These are phyloP conservation scores for Phytophthora foliorum DNA, from an alignment of 352 stramenopile genomes.

Conservation along the genomic window DNA sequence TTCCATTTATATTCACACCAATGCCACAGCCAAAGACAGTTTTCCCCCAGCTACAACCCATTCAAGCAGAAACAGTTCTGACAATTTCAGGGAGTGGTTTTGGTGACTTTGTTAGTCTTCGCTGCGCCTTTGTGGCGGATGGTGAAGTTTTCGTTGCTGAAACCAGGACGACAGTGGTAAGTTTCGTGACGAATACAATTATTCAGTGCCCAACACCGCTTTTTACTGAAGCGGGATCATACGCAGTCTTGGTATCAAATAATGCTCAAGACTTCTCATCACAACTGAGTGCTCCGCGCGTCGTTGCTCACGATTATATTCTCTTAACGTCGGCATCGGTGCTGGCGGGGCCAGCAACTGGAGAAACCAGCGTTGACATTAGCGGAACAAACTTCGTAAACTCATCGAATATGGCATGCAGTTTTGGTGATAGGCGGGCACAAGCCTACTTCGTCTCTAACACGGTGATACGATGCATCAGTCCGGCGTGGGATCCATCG, in stretches of 20 bases:
- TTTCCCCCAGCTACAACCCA: conserved; percentile 31
- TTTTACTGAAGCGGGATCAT: conserved; percentile 14
- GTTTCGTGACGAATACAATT: conserved; percentile 36
- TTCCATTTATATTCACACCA: conserved; percentile 35
- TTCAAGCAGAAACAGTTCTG: conserved; percentile 21
- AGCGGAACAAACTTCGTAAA: conserved; percentile 30
- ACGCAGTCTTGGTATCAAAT: conserved; percentile 42
- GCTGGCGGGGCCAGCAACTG: conserved; percentile 32
- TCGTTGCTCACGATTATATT: conserved; percentile 31
- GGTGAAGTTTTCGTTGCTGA: not conserved
- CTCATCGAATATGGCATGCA: conserved; percentile 33
- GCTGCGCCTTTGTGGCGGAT: conserved; percentile 25
- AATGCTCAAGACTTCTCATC: conserved; percentile 43
- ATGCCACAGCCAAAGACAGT: not conserved
- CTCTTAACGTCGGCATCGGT: conserved; percentile 25
- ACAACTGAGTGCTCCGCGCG: not conserved
- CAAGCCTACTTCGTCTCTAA: conserved; percentile 32
- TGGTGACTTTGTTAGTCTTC: conserved; percentile 24
- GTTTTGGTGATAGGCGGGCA: conserved; percentile 34
- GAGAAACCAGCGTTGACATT: conserved; percentile 43
- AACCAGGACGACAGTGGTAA: conserved; percentile 9
- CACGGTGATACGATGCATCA: conserved; percentile 41
- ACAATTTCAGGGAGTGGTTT: conserved; percentile 38
- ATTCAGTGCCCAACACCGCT: conserved; percentile 39
- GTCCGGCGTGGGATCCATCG: conserved; percentile 39